Conservation (phyloP, 805 yeast genomes). For the Ogataea corticis region DNA sequence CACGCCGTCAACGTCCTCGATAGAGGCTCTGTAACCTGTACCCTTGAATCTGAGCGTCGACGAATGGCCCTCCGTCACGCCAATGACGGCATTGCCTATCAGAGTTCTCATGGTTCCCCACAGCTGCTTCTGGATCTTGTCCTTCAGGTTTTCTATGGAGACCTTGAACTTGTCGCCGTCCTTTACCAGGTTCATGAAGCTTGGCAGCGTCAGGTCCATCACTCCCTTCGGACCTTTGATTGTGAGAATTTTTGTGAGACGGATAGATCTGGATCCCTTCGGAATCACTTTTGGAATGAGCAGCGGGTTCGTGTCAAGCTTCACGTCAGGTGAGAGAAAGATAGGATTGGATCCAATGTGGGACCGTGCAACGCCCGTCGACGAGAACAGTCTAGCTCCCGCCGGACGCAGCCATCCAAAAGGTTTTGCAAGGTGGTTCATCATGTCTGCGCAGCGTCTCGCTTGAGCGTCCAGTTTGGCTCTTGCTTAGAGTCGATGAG, state of each 20-base stretch:
- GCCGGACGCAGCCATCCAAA: neutral
- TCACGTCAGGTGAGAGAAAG: conserved; percentile 61
- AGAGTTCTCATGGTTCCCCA: conserved; percentile 94
- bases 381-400: conserved; percentile 31
- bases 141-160: conserved; percentile 57
- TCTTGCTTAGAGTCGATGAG: neutral
- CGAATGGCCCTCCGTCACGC: conserved; percentile 92
- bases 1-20: conserved; percentile 58
- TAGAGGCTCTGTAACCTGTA: conserved; percentile 90
- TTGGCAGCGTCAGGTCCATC: conserved; percentile 65
- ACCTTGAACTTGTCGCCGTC: conserved; percentile 35
- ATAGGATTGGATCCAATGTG: conserved; percentile 85
- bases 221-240: conserved; percentile 80
- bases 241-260: conserved; percentile 57
- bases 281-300: conserved; percentile 59
- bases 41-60: conserved; percentile 89
- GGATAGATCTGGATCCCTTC: conserved; percentile 63
- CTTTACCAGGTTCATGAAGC: conserved; percentile 55
- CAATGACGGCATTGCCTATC: conserved; percentile 74
- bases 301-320: conserved; percentile 46
- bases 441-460: neutral
- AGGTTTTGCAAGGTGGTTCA: neutral
- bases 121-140: conserved; percentile 75
- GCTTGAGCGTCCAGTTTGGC: neutral
- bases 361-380: conserved; percentile 40